phyloP scores from a whole-genome alignment of 192 early-diverging fungal species.

The Podila epigama region DNA sequence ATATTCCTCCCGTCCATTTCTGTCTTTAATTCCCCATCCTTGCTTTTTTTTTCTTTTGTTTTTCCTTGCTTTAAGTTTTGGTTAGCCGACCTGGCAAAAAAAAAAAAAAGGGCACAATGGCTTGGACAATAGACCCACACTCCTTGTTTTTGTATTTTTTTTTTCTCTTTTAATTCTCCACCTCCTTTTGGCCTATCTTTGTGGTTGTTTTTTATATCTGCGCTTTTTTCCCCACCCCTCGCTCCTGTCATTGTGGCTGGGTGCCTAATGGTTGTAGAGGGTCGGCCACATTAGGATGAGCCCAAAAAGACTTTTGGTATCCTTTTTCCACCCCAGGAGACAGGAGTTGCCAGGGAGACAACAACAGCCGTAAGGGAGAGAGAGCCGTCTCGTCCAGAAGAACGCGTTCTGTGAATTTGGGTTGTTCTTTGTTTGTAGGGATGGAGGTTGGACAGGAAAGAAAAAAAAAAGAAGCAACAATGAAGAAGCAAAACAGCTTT shows the following conservation, averaged over 20 bases:
- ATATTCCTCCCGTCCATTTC: background rate
- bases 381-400: too few species aligned
- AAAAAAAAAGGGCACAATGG: too few species aligned
- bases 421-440: too few species aligned
- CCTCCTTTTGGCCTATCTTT: background rate
- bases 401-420: too few species aligned
- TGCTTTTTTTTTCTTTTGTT: background rate
- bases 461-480: too few species aligned
- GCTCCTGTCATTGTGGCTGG: background rate
- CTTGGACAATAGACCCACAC: background rate
- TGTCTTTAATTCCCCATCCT: background rate
- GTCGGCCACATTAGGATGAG: background rate
- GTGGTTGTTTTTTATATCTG: background rate
- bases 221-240: background rate
- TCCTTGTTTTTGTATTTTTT: background rate
- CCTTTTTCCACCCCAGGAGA: constrained; percentile 1
- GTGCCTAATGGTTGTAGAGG: background rate
- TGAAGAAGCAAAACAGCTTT: too few species aligned
- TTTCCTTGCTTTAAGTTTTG: too few species aligned
- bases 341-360: background rate
- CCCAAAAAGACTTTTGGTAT: background rate
- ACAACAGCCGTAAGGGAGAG: background rate
- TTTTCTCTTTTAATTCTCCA: background rate
- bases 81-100: too few species aligned
- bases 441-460: too few species aligned